These are phyloP conservation scores for Mucor lusitanicus DNA, from an alignment of 371 early-diverging fungal species.

Conservation along the genomic window DNA sequence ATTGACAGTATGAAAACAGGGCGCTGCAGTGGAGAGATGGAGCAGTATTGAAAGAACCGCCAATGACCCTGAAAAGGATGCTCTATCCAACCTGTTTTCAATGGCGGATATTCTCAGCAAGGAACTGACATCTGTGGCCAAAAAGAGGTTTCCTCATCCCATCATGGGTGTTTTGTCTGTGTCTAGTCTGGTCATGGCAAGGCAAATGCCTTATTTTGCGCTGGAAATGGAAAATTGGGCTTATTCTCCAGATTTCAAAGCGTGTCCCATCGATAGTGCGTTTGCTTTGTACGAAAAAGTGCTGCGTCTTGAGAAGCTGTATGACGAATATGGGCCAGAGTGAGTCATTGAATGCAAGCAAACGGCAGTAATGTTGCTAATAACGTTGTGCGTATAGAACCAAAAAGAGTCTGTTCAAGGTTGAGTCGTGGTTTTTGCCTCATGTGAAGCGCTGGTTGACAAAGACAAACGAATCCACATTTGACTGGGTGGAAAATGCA, in stretches of 20 bases:
- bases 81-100: slow-evolving; percentile 13
- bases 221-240: slow-evolving; percentile 46
- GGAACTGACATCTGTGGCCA: slow-evolving; percentile 22
- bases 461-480: slow-evolving; percentile 41
- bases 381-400: slow-evolving; percentile 5
- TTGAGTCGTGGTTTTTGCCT: slow-evolving; percentile 58
- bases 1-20: slow-evolving; percentile 10
- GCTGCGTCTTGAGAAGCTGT: slow-evolving; percentile 23
- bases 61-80: slow-evolving; percentile 18
- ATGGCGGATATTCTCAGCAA: slow-evolving; percentile 28
- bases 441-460: slow-evolving; percentile 55
- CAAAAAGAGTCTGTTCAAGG: slow-evolving; percentile 40
- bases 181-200: slow-evolving; percentile 31
- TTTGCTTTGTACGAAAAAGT: slow-evolving; percentile 40
- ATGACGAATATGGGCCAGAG: slow-evolving; percentile 29
- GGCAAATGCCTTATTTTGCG: slow-evolving; percentile 41
- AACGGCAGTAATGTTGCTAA: neutral
- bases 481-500: slow-evolving; percentile 53
- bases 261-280: slow-evolving; percentile 26
- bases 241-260: slow-evolving; percentile 20
- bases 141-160: slow-evolving; percentile 10
- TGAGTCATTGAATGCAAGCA: neutral
- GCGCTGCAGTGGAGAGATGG: slow-evolving; percentile 38
- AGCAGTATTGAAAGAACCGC: slow-evolving; percentile 19
- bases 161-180: slow-evolving; percentile 18